Evolutionary conservation across 1,284 basidiomycete species (phyloP), one percentile per base, ranked within the genome.

Genomic region (Tetrapyrgos nigripes): DNA sequence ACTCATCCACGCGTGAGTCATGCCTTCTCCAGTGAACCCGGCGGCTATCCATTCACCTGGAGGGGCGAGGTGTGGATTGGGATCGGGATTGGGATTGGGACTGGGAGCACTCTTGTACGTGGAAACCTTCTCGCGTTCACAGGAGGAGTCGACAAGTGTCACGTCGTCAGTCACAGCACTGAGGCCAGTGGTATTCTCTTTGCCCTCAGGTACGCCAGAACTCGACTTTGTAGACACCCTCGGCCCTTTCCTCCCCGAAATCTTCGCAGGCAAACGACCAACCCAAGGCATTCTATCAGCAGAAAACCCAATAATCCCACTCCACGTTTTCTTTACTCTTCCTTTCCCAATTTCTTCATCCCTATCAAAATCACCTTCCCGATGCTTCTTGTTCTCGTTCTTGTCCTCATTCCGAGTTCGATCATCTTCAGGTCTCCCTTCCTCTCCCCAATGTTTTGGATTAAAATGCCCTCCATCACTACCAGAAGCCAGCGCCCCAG

Each of bases 1-100:
- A 60, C 83, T 82, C 67, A 86, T 65, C 84, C 85, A 88, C 4
- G 85, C 86, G 64, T 87, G 80, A 2, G 83, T 82, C 87, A 89
- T 89, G 4, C 87, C 87, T 62, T 89, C 87, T 1, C 87, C 87
- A 10, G 79, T 78, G 62, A 85, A 89, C 1, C 85, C 87, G 19
- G 84, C 86, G 19, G 76, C 69, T 19, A 84, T 75, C 83, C 83
- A 84, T 63, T 85, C 84, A 26, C 83, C 83, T 1, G 72, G 63
- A 11, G 67, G n/a, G 9, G 66, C 68, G 1, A 71, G 63, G 23
- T 8, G 24, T 47, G 24, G 17, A 27, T 26, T 50, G 6, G 27
- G 27, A 50, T 13, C n/a, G 17, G 5, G 48, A 5, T 50, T 10
- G n/a, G n/a, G n/a, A n/a, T n/a, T n/a, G n/a, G n/a, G n/a, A n/a